Percentiles rank a stretch among this genome's conserved stretches.
Conservation (phyloP, 2,329 filamentous ascomycete species). For the Knufia petricola region DNA sequence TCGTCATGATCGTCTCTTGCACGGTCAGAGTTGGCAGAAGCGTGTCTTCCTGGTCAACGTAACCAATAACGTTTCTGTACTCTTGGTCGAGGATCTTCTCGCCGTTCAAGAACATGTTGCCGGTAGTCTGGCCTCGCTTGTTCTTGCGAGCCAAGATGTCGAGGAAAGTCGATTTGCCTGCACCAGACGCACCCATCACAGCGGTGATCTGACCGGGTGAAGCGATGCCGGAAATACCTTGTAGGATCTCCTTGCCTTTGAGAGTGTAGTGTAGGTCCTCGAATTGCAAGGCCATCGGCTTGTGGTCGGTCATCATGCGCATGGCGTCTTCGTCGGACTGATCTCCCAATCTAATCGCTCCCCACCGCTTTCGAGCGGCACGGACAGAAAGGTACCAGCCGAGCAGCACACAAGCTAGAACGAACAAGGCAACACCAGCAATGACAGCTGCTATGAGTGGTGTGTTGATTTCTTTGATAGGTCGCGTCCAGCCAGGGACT, state of each 20-base stretch:
- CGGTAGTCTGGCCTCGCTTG: slow-evolving; percentile 69
- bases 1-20: slow-evolving; percentile 94
- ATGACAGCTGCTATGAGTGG: slow-evolving; percentile 92
- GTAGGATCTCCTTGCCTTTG: slow-evolving; percentile 78
- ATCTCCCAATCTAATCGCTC: slow-evolving; percentile 66
- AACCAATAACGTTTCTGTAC: slow-evolving; percentile 86
- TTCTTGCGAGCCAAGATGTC: slow-evolving; percentile 96
- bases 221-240: slow-evolving; percentile 72
- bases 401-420: slow-evolving; percentile 73
- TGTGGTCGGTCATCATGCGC: slow-evolving; percentile 84
- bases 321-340: slow-evolving; percentile 81
- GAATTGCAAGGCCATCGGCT: slow-evolving; percentile 79
- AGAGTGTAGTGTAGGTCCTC: slow-evolving; percentile 78
- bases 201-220: slow-evolving; percentile 91
- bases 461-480: slow-evolving; percentile 92
- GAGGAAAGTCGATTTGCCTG: slow-evolving; percentile 93
- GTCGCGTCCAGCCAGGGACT: slow-evolving; percentile 78
- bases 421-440: slow-evolving; percentile 71
- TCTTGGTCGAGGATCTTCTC: slow-evolving; percentile 76
- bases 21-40: slow-evolving; percentile 94
- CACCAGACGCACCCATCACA: slow-evolving; percentile 96
- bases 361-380: slow-evolving; percentile 50
- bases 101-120: slow-evolving; percentile 87
- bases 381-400: slow-evolving; percentile 84
- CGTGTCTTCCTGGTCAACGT: slow-evolving; percentile 96